Base-by-base conservation (phyloP, 1,284 basidiomycete genomes). In the Athelia sp. region DNA sequence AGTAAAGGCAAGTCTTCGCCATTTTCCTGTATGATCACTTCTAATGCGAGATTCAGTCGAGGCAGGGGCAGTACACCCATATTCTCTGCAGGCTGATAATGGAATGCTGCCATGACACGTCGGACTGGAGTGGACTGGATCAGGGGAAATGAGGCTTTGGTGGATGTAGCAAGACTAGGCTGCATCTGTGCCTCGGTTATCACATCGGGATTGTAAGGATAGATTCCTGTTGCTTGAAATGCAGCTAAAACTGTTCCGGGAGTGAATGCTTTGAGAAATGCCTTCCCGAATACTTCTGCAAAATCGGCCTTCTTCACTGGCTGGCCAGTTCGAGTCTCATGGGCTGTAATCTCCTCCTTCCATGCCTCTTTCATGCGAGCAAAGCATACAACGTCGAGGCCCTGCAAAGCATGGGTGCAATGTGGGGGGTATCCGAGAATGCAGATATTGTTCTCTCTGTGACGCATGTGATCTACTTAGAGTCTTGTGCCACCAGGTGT, bases 71-170 rank as follows among this genome's bases (percentile, higher is more conserved):
- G 26, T 29, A 29, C 26, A 29, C 26, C 26, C 26, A 29, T 6
- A 29, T 29, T 13, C 26, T 29, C 26, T 29, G 26, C 49, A 17
- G 46, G 50, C 34, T 60, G 48, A 11, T 48, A 36, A 23, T 53
- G 26, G 23, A 59, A 55, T 10, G 50, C 54, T 14, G 52, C 56
- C 51, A 60, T 60, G 14, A 62, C 48, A 2, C 54, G 52, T 9
- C 52, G 53, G 14, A 63, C 56, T 8, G 36, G 36, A 8, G 36
- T 17, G 4, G 15, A 4, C 36, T 40, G 36, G 19, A n/a, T 6
- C 6, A 40, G 36, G 19, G 36, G 36, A 40, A 40, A 40, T n/a
- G 36, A 17, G 19, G 36, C 36, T 21, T 40, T n/a, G 36, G 36
- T 40, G 36, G 36, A 40, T 40, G 36, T 40, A 21, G 19, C n/a